phyloP scores from a whole-genome alignment of 2,329 filamentous ascomycete genomes.

The Penicillium verrucosum region DNA sequence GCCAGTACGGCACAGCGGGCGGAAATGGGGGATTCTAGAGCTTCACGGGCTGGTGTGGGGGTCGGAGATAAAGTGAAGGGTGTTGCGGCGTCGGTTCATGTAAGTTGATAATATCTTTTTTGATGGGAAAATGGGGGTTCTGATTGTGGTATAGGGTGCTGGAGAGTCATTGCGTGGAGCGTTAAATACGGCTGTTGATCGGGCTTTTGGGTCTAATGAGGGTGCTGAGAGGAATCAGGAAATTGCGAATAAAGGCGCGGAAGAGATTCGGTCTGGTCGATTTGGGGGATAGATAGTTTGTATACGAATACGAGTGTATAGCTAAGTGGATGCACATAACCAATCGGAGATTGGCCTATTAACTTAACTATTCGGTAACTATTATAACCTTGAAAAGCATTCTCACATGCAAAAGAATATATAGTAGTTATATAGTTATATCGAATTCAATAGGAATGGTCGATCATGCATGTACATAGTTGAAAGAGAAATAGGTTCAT shows the following conservation, averaged over 20 bases:
- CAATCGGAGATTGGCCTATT: no score
- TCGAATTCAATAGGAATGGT: no score
- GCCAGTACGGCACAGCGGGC: constrained; percentile 19
- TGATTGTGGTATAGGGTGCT: constrained; percentile 29
- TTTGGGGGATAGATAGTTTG: constrained; percentile 14
- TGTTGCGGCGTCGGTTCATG: constrained; percentile 34
- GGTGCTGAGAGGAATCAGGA: constrained; percentile 36
- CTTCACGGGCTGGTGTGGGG: constrained; percentile 17
- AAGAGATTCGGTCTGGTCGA: constrained; percentile 33
- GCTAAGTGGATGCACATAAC: no score
- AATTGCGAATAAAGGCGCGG: constrained; percentile 36
- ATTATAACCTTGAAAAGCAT: no score
- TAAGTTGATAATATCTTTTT: constrained; percentile 20
- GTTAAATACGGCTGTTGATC: constrained; percentile 38
- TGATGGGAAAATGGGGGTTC: background rate
- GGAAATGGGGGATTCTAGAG: constrained; percentile 8
- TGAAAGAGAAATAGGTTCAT: no score
- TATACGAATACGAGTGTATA: background rate
- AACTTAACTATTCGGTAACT: no score
- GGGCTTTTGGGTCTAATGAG: constrained; percentile 37
- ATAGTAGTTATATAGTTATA: no score
- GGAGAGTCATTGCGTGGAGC: constrained; percentile 43
- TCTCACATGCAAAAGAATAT: no score
- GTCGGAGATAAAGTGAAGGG: constrained; percentile 28
- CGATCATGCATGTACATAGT: no score